Percentiles rank a stretch among this genome's conserved stretches.
phyloP scores from a whole-genome alignment of 73 alveolate genomes.

The Stentor roeselii region DNA sequence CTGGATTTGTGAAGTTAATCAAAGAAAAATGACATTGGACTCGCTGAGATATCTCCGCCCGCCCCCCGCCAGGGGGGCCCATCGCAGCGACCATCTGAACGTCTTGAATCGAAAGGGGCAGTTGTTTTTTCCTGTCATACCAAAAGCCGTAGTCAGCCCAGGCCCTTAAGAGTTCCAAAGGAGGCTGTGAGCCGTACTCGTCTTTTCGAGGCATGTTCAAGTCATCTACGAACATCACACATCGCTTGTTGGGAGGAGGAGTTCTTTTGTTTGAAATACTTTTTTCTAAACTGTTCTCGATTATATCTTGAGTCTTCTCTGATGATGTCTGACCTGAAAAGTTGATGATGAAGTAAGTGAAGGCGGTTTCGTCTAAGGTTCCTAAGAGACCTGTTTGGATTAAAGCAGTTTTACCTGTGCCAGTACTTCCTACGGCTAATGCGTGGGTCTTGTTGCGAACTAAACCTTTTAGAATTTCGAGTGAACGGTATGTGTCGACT shows the following conservation, averaged over 20 bases:
- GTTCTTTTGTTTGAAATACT: slow-evolving; percentile 96
- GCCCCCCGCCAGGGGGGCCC: slow-evolving; percentile 99
- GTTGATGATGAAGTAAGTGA: slow-evolving; percentile 91
- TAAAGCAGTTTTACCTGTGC: slow-evolving; percentile 98
- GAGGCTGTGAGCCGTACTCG: slow-evolving; percentile 97
- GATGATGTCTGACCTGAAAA: slow-evolving; percentile 92
- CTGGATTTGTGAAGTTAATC: slow-evolving; percentile 68
- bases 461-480: slow-evolving; percentile 45
- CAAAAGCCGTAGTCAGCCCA: slow-evolving; percentile 99
- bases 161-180: slow-evolving; percentile 95
- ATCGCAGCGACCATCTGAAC: slow-evolving; percentile 88
- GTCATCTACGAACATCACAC: slow-evolving; percentile 96
- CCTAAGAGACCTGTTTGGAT: slow-evolving; percentile 57
- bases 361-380: slow-evolving; percentile 66
- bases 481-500: slow-evolving; percentile 88
- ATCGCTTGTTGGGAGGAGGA: slow-evolving; percentile 93
- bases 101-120: slow-evolving; percentile 65
- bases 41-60: slow-evolving; percentile 83
- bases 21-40: slow-evolving; percentile 64
- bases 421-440: slow-evolving; percentile 97
- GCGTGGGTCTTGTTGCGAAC: slow-evolving; percentile 37
- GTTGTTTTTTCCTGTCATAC: slow-evolving; percentile 70
- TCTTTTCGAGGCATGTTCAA: slow-evolving; percentile 99
- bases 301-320: slow-evolving; percentile 88
- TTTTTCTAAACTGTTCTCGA: slow-evolving; percentile 96